Base-by-base conservation (phyloP, 2,329 filamentous ascomycete genomes). In the Penicillium sp. region DNA sequence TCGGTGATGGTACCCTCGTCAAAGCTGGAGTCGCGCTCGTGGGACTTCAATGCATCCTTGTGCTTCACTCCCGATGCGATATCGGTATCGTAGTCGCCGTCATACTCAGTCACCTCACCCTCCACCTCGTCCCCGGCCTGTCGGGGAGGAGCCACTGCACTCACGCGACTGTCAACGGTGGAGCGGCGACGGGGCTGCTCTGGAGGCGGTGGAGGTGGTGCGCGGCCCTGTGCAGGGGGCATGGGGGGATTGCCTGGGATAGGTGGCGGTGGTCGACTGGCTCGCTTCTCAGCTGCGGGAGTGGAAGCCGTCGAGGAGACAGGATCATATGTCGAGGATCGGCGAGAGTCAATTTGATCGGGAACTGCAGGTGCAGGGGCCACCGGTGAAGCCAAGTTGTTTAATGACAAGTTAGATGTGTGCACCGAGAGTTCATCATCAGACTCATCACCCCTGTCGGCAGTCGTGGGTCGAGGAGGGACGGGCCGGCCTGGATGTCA, bases 41-140 rank as follows among this genome's bases (percentile, higher is more conserved):
- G 91, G 8, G 90, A 79, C 72, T 93, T 96, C 57, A 97, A 75
- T 1, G 93, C 92, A 75, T 96, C 93, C 74, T 96, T 97, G 73
- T 96, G 91, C 52, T 90, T 91, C n/a, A 86, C 91, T 9, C 91
- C 88, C n/a, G 92, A 91, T 1, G 89, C 92, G 69, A 97, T 97
- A 70, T 97, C 94, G 6, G 94, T 97, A 65, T 97, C 94, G 70
- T 97, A 97, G 69, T 97, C 94, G 6, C 93, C 94, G 70, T 99
- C 94, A 68, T 97, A 97, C 68, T 97, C 93, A 0, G 91, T 95
- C 32, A 91, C 83, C 67, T 95, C 92, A 55, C 89, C 91, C 55
- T 89, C 88, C 24, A 86, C 87, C 13, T 88, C 87, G 39, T 82
- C 76, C 77, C 82, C 57, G 77, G 78, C 54, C 76, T 57, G 80